Percentiles rank a stretch among this genome's conserved stretches.
These are phyloP conservation scores for Hymenoscyphus occultus DNA, from an alignment of 2,329 filamentous ascomycete species.

Conservation along the genomic window DNA sequence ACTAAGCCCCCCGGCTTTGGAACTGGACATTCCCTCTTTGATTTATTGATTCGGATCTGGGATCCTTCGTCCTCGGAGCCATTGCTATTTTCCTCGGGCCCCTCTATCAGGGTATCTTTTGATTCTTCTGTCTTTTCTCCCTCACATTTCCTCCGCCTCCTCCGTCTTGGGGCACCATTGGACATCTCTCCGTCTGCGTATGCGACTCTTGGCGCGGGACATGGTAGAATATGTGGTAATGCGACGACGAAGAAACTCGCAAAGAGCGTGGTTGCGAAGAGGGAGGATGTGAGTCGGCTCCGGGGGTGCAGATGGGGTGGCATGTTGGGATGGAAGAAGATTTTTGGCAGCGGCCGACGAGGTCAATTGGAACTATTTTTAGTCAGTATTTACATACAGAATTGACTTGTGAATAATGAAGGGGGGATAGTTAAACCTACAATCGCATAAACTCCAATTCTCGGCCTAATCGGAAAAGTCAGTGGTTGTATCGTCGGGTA, in stretches of 20 bases:
- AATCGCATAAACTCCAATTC: background rate
- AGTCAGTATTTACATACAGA: background rate
- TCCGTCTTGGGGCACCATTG: conserved; percentile 39
- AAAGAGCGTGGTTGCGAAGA: conserved; percentile 90
- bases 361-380: conserved; percentile 20
- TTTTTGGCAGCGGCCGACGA: background rate
- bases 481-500: background rate
- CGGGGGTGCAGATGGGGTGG: conserved; percentile 85
- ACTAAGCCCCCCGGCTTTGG: conserved; percentile 83
- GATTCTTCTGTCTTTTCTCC: conserved; percentile 21
- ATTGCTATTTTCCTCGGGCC: conserved; percentile 16
- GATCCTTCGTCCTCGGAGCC: conserved; percentile 40
- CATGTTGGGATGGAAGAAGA: conserved; percentile 49
- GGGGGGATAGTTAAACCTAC: background rate
- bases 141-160: conserved; percentile 44
- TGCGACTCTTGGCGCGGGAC: conserved; percentile 73
- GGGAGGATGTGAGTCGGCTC: conserved; percentile 86
- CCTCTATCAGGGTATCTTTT: conserved; percentile 24
- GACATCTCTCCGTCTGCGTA: conserved; percentile 61
- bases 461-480: background rate
- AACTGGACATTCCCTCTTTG: conserved; percentile 78
- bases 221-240: conserved; percentile 85
- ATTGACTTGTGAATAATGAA: background rate
- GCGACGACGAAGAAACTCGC: conserved; percentile 90
- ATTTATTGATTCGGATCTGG: conserved; percentile 43